A percentile compares a stretch with the other conserved stretches of the same genome.
Conservation (phyloP, 1,284 basidiomycete genomes). For the Ganoderma sinense region DNA sequence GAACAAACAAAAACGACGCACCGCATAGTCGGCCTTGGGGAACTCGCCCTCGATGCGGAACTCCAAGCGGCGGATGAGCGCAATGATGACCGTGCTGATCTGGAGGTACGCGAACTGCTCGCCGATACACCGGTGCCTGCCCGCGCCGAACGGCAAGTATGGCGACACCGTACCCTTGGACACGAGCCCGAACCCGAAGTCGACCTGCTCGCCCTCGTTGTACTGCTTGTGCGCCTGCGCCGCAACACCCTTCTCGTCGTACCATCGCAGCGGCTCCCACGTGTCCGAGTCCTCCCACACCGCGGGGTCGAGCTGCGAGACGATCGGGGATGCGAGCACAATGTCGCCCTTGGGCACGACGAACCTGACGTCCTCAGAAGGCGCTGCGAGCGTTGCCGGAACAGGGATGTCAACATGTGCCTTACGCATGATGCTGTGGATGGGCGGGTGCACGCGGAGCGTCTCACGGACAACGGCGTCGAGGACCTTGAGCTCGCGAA, state of each 20-base stretch:
- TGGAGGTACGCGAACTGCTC: slow-evolving; percentile 99
- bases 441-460: slow-evolving; percentile 90
- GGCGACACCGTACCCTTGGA: slow-evolving; percentile 92
- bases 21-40: slow-evolving; percentile 91
- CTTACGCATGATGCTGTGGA: slow-evolving; percentile 92
- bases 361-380: slow-evolving; percentile 76
- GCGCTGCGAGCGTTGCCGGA: slow-evolving; percentile 82
- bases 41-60: slow-evolving; percentile 73
- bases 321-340: slow-evolving; percentile 90
- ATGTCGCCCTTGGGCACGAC: slow-evolving; percentile 93
- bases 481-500: slow-evolving; percentile 85
- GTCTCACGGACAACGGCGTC: slow-evolving; percentile 94
- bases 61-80: slow-evolving; percentile 82
- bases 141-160: slow-evolving; percentile 97
- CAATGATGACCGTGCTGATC: slow-evolving; percentile 85
- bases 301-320: slow-evolving; percentile 87
- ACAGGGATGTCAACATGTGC: slow-evolving; percentile 88
- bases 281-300: slow-evolving; percentile 81
- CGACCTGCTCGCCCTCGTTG: slow-evolving; percentile 88
- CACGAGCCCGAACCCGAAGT: slow-evolving; percentile 95
- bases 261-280: slow-evolving; percentile 91
- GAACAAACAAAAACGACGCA: slow-evolving; percentile 50
- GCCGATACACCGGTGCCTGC: slow-evolving; percentile 93
- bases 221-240: slow-evolving; percentile 80
- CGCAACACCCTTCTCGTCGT: slow-evolving; percentile 80